Evolutionary conservation across 2,329 filamentous ascomycete genomes (phyloP), one percentile per base, ranked within the genome.

Genomic region (Apiospora koreana): DNA sequence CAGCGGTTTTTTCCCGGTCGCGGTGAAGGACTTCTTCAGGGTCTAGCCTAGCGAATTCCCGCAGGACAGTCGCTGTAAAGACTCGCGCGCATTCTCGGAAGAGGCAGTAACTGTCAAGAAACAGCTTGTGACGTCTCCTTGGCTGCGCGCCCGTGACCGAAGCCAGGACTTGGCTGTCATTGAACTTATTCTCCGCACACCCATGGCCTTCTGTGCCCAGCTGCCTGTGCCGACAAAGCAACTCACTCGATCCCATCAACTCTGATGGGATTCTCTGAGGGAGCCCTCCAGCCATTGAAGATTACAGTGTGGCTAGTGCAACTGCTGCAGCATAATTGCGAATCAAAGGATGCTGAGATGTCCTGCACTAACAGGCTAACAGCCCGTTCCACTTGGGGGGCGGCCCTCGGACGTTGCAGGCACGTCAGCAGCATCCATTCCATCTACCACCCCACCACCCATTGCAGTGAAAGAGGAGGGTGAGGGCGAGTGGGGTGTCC

Each of bases 231-330:
- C 54, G 54, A 62, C 54, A 38, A 38, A n/a, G 54, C 16, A 62
- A 62, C 54, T 62, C 54, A 23, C 64, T 69, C 65, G 65, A 69
- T 62, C 50, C 68, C 65, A 58, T 67, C 68, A 71, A 71, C 65
- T 70, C n/a, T 70, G 68, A 72, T 68, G 64, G 68, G 25, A 72
- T 69, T 42, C 50, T 43, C 12, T 16, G 41, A 43, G 41, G 50
- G 67, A 64, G 67, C 31, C 66, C 54, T 62, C 54, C 54, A 72
- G 71, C 72, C 71, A 64, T 71, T 66, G 69, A 69, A 70, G 67
- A 74, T 71, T 68, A 74, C 71, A 76, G 73, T 75, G 72, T 75
- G 74, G 69, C 69, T 75, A 71, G 67, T 67, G 71, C 54, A 62
- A 38, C 70, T 64, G 72, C 67, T 50, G 65, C 73, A 73, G 70